Evolutionary conservation across 352 stramenopile genomes (phyloP).

Genomic region (Elongisporangium anandrum): DNA sequence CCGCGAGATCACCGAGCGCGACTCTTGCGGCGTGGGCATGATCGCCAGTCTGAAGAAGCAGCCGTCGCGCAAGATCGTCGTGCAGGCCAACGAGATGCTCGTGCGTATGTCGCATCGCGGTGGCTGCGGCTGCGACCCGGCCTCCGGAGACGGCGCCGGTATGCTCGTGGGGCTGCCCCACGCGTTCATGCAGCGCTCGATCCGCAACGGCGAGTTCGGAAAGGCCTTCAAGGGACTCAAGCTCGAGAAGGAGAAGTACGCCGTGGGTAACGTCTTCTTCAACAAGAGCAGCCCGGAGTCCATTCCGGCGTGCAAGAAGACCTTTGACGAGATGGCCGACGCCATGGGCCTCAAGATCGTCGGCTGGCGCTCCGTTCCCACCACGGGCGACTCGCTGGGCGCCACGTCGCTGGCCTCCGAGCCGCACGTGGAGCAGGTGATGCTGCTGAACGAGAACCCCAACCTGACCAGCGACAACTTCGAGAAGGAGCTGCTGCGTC

Average conservation of each 20-base stretch:
- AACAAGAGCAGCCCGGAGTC: constrained; percentile 62
- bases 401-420: constrained; percentile 92
- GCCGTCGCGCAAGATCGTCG: constrained; percentile 85
- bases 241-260: constrained; percentile 81
- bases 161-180: constrained; percentile 97
- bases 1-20: constrained; percentile 45
- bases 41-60: constrained; percentile 95
- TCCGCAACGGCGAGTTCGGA: constrained; percentile 74
- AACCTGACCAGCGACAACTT: constrained; percentile 76
- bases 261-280: constrained; percentile 91
- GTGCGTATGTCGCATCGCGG: constrained; percentile 95
- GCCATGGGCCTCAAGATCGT: constrained; percentile 90
- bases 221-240: constrained; percentile 18
- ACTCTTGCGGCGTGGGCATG: constrained; percentile 93
- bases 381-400: constrained; percentile 91
- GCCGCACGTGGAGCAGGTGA: constrained; percentile 93
- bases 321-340: constrained; percentile 76
- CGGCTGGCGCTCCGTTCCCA: constrained; percentile 92
- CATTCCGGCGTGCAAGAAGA: constrained; percentile 85
- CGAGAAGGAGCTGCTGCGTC: constrained; percentile 86
- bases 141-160: constrained; percentile 88
- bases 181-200: constrained; percentile 89
- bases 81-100: constrained; percentile 97
- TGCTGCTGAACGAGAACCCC: constrained; percentile 84
- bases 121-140: constrained; percentile 94